These are phyloP conservation scores for Aspergillus vadensis DNA, from an alignment of 2,329 filamentous ascomycete genomes.

Conservation along the genomic window DNA sequence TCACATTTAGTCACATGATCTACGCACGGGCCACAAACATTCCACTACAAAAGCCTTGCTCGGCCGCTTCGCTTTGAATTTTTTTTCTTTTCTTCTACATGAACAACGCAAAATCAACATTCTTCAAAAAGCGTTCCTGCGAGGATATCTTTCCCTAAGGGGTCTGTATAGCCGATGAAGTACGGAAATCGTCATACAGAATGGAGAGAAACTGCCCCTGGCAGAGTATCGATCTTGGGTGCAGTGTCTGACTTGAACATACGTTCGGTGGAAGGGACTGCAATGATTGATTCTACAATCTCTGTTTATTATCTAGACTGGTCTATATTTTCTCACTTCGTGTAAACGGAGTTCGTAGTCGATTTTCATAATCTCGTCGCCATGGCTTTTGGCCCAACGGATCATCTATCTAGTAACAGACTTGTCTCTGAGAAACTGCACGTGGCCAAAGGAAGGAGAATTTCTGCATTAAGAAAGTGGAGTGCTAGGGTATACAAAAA, in stretches of 20 bases:
- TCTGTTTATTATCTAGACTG: slow-evolving; percentile 25
- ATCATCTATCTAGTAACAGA: slow-evolving; percentile 10
- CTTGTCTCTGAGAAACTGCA: slow-evolving; percentile 4
- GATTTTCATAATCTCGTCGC: background rate
- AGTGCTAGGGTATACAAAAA: background rate
- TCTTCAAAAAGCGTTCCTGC: slow-evolving; percentile 61
- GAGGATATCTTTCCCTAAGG: slow-evolving; percentile 46
- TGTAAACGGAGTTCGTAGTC: background rate
- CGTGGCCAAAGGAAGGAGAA: background rate
- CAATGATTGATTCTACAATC: slow-evolving; percentile 61
- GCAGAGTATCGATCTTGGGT: slow-evolving; percentile 58
- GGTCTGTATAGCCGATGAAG: slow-evolving; percentile 50
- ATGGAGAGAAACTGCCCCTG: slow-evolving; percentile 52
- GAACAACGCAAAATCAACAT: slow-evolving; percentile 61
- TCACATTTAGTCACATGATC: slow-evolving; percentile 21
- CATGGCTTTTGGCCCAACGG: background rate
- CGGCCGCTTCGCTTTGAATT: slow-evolving; percentile 19
- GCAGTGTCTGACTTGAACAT: slow-evolving; percentile 54
- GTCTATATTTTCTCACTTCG: slow-evolving; percentile 4
- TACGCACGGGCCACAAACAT: slow-evolving; percentile 18
- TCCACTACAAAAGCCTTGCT: slow-evolving; percentile 5
- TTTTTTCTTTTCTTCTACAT: slow-evolving; percentile 45
- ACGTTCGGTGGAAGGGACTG: slow-evolving; percentile 54
- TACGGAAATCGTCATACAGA: slow-evolving; percentile 60
- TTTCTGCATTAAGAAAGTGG: background rate